phyloP scores from a whole-genome alignment of 371 early-diverging fungal species.

The Mucor piriformis region DNA sequence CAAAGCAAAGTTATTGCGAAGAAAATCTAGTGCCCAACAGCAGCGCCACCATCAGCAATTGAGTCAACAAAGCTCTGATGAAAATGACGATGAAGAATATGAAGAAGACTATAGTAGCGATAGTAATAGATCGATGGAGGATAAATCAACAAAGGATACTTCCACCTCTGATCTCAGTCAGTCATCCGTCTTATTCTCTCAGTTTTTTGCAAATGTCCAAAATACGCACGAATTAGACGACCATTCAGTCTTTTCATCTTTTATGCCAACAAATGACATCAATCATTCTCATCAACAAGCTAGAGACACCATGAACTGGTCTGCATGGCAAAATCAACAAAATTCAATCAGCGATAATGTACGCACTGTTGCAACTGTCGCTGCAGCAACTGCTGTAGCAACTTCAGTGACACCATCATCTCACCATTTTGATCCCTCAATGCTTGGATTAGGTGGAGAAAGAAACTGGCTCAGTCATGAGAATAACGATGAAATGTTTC shows the following conservation, averaged over 20 bases:
- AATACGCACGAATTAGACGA: background rate
- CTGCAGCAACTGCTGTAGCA: constrained; percentile 35
- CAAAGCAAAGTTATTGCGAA: constrained; percentile 58
- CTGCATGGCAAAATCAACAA: background rate
- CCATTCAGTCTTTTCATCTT: background rate
- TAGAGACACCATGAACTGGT: background rate
- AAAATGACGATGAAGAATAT: background rate
- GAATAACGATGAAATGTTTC: background rate
- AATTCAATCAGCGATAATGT: constrained; percentile 18
- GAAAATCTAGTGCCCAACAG: constrained; percentile 16
- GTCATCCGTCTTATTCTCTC: constrained; percentile 36
- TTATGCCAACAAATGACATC: background rate
- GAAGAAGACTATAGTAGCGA: background rate
- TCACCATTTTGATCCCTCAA: constrained; percentile 1
- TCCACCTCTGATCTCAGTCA: constrained; percentile 10
- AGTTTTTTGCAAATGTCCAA: constrained; percentile 33
- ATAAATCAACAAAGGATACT: background rate
- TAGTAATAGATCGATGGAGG: background rate
- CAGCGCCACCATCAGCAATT: background rate
- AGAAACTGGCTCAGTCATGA: background rate
- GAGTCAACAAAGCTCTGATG: background rate
- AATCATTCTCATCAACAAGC: background rate
- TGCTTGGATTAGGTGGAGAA: background rate
- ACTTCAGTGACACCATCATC: constrained; percentile 2
- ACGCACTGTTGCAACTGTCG: constrained; percentile 36